Percentiles rank a stretch among this genome's conserved stretches.
phyloP scores from a whole-genome alignment of 2,329 filamentous ascomycete species.

The Mycocentrospora acerina region DNA sequence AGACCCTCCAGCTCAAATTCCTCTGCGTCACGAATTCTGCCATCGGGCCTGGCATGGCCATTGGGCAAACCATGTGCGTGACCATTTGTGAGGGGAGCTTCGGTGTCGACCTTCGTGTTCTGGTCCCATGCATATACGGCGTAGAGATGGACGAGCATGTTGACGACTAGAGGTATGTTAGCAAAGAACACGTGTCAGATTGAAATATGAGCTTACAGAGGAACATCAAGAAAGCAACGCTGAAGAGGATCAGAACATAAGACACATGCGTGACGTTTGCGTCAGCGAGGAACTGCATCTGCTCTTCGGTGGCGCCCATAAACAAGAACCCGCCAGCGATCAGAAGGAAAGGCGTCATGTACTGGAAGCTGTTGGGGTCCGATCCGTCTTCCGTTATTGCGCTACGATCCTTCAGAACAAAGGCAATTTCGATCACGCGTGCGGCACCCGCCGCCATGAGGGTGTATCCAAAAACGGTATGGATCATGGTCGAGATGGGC shows the following conservation, averaged over 20 bases:
- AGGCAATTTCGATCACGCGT: conserved; percentile 87
- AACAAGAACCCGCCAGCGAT: conserved; percentile 94
- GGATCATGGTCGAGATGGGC: conserved; percentile 82
- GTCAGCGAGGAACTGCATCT: conserved; percentile 76
- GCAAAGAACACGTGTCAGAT: not conserved
- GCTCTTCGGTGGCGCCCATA: conserved; percentile 96
- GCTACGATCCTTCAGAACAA: conserved; percentile 74
- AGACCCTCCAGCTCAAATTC: conserved; percentile 92
- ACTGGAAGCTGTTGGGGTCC: conserved; percentile 72
- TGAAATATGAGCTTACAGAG: conserved; percentile 60
- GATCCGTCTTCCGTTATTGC: conserved; percentile 66
- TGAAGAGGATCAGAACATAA: conserved; percentile 90
- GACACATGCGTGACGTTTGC: conserved; percentile 84
- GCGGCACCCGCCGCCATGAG: conserved; percentile 86
- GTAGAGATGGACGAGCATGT: conserved; percentile 83
- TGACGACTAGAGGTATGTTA: conserved; percentile 59
- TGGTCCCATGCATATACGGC: conserved; percentile 61
- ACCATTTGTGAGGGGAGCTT: conserved; percentile 36
- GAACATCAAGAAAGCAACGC: conserved; percentile 85
- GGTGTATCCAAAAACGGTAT: conserved; percentile 89
- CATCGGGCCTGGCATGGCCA: conserved; percentile 53
- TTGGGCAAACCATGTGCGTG: conserved; percentile 25
- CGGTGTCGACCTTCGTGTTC: conserved; percentile 37
- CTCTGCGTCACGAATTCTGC: conserved; percentile 74
- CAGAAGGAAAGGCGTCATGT: conserved; percentile 71